Base-by-base conservation (phyloP, 805 yeast species). In the Starmerella floris region DNA sequence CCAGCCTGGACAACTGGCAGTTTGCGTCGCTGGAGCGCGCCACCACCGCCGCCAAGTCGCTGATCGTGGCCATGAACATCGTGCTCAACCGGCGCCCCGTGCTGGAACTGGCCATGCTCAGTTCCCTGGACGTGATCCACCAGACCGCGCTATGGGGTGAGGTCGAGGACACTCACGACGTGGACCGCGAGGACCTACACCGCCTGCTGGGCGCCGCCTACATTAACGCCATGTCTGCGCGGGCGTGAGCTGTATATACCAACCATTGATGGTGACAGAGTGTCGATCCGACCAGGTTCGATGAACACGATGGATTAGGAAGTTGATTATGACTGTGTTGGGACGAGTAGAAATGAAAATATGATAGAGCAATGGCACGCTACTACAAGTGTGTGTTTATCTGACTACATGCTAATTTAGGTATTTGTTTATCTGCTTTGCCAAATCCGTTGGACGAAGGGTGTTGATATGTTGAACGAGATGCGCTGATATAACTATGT, bases 121-220 rank as follows among this genome's bases (percentile, higher is more conserved):
- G 85, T 9, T 77, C 80, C 43, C 66, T 91, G 54, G 99, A 91
- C 57, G 77, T 78, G 13, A 76, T 79, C 27, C 74, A 73, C 62
- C 99, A 91, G 63, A 82, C 94, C 28, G 76, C 75, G 20, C 72
- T 77, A 56, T 91, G 98, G 98, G 98, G 98, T 26, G 96, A 88
- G 62, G 97, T 88, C 21, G 97, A 91, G 63, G 98, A 91, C 57
- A 84, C 97, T 2, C 98, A 91, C 58, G 98, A 91, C 60, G 96
- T 91, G n/a, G 94, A 83, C 55, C 79, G 80, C 60, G 94, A 78
- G 31, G 96, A 91, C 53, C 70, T 93, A 54, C 69, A 83, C 55
- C 76, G 96, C 61, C 76, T 77, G 55, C 70, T 91, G 37, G 77
- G 88, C 28, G 73, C 84, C 51, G 87, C 94, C 23, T 80, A 87